Percentiles rank a stretch among this genome's conserved stretches.
phyloP scores from a whole-genome alignment of 306 rosid species.

The Vachellia pachyceras region DNA sequence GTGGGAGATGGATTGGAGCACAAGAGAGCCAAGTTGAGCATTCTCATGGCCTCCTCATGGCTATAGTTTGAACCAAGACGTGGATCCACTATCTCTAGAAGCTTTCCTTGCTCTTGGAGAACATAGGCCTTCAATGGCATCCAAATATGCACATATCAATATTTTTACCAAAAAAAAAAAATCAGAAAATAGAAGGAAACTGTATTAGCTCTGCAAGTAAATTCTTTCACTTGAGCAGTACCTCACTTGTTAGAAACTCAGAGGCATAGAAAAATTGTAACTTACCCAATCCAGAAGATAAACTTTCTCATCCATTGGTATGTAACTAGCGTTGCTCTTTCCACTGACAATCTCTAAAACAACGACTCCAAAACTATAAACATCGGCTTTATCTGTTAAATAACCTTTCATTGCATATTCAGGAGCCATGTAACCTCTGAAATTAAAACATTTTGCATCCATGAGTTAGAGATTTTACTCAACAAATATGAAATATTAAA shows the following conservation, averaged over 20 bases:
- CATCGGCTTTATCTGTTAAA: slow-evolving; percentile 85
- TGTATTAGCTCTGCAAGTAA: background rate
- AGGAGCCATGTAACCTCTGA: slow-evolving; percentile 94
- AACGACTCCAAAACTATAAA: slow-evolving; percentile 79
- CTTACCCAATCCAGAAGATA: slow-evolving; percentile 92
- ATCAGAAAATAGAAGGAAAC: background rate
- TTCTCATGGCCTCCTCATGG: slow-evolving; percentile 64
- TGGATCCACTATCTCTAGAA: slow-evolving; percentile 81
- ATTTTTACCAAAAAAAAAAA: background rate
- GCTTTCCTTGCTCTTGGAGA: slow-evolving; percentile 90
- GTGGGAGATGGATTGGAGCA: slow-evolving; percentile 95
- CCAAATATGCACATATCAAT: slow-evolving; percentile 17
- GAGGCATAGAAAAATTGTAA: background rate
- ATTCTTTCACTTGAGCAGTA: background rate
- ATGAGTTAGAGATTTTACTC: slow-evolving; percentile 13
- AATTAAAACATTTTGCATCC: slow-evolving; percentile 14
- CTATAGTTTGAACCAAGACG: slow-evolving; percentile 64
- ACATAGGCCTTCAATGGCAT: slow-evolving; percentile 69
- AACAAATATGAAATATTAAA: background rate
- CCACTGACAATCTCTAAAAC: slow-evolving; percentile 84
- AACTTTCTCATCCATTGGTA: slow-evolving; percentile 76
- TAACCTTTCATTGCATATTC: slow-evolving; percentile 88
- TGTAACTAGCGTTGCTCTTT: slow-evolving; percentile 73
- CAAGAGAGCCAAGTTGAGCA: slow-evolving; percentile 73
- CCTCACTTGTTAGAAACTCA: background rate